Percentiles rank a stretch among this genome's conserved stretches.
These are phyloP conservation scores for Aurinia saxatilis DNA, from an alignment of 345 rosid species.

Conservation along the genomic window DNA sequence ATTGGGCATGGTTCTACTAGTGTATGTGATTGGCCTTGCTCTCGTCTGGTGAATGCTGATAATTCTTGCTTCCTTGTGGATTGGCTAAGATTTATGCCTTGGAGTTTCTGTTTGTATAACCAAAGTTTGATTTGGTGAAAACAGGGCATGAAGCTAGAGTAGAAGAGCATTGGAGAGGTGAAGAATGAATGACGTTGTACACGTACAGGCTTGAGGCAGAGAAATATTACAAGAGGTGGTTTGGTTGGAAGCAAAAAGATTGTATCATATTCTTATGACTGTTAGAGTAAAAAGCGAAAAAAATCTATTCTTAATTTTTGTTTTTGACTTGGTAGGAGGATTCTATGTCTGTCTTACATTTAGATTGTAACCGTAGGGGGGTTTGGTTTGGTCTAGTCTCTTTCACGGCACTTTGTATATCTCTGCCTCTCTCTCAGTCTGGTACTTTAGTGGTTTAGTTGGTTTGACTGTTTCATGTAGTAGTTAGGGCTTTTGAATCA, in stretches of 20 bases:
- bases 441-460: constrained; percentile 4
- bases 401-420: constrained; percentile 20
- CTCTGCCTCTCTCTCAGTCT: not conserved
- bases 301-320: constrained; percentile 15
- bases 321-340: constrained; percentile 17
- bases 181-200: not conserved
- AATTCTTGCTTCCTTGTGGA: not conserved
- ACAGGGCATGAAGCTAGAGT: constrained; percentile 23
- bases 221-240: constrained; percentile 6
- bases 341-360: constrained; percentile 1
- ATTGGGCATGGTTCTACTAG: not conserved
- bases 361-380: constrained; percentile 28
- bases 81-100: not conserved
- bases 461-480: not conserved
- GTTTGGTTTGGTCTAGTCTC: constrained; percentile 4
- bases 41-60: not conserved
- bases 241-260: constrained; percentile 8
- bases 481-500: constrained; percentile 20
- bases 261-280: constrained; percentile 17
- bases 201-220: constrained; percentile 24
- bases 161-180: constrained; percentile 17
- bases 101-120: no score
- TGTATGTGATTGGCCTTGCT: constrained; percentile 8
- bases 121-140: constrained; percentile 8
- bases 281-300: constrained; percentile 16